Evolutionary conservation across 306 rosid species (phyloP), one percentile per base, ranked within the genome.

Genomic region (Pyrus bretschneideri): DNA sequence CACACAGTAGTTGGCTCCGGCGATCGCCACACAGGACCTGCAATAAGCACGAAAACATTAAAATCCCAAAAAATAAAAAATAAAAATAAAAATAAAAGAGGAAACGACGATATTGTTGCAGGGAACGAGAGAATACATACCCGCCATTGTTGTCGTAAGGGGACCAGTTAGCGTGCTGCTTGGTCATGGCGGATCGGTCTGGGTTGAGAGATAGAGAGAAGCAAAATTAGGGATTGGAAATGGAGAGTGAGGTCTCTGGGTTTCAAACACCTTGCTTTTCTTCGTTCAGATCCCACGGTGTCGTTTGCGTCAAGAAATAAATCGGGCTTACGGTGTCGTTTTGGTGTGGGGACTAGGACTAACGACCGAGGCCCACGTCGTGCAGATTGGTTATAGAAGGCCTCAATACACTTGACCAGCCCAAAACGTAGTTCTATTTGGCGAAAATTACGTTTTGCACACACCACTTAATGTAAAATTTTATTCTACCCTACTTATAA

Each of bases 121-220:
- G 55, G 55, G 21, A 49, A 58, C 11, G 49, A 57, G 52, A 21
- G 27, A 59, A 30, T 8, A 44, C 25, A 76, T 91, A 93, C 98
- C 97, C 98, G 84, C 98, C 97, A 83, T 93, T 93, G 87, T 91
- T 91, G 86, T 93, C 98, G 76, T 93, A 93, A 11, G 98, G 98
- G 38, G 97, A 91, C 97, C 97, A 93, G 77, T 91, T 91, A 18
- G 98, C 89, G 2, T 90, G 96, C 67, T 95, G 86, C 76, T 92
- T 95, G 5, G 92, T 78, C 97, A 91, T 95, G 84, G 89, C 75
- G 66, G 60, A 67, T 17, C 35, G 13, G 73, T 33, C 63, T 29
- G 45, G 45, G 77, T 12, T 29, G 29, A 61, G 64, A 67, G 33
- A 70, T 67, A n/a, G 78, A 74, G 29, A 2, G 71, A 55, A 6